Evolutionary conservation across 805 yeast species (phyloP).

Genomic region (Lipomyces yamanashiensis): DNA sequence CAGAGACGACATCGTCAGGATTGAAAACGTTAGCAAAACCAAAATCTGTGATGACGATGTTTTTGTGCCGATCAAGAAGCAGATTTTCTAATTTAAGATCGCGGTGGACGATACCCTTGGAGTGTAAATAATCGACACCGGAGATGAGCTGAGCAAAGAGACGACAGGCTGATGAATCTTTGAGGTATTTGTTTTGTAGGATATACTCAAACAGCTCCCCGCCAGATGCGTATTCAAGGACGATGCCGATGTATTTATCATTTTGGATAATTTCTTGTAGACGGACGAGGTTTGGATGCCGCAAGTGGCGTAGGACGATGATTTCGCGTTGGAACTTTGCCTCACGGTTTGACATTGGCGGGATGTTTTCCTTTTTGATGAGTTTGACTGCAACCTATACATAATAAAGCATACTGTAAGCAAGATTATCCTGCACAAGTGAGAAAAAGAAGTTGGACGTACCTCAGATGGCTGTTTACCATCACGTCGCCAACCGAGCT

Average conservation of each 20-base stretch:
- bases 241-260: constrained; percentile 95
- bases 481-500: constrained; percentile 91
- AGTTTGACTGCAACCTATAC: constrained; percentile 91
- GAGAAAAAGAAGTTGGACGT: background rate
- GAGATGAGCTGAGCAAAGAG: constrained; percentile 90
- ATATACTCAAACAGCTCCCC: constrained; percentile 96
- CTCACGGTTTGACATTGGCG: constrained; percentile 83
- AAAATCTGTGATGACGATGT: constrained; percentile 85
- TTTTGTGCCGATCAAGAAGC: constrained; percentile 80
- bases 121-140: constrained; percentile 89
- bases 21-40: constrained; percentile 90
- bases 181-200: constrained; percentile 79
- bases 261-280: constrained; percentile 91
- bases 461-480: constrained; percentile 56
- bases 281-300: constrained; percentile 92
- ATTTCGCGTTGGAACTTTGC: constrained; percentile 91
- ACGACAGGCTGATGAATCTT: constrained; percentile 83
- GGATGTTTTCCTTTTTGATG: constrained; percentile 85
- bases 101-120: constrained; percentile 78
- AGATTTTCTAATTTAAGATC: constrained; percentile 78
- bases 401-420: background rate
- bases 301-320: constrained; percentile 76
- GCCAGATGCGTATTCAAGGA: constrained; percentile 94
- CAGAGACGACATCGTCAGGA: constrained; percentile 30
- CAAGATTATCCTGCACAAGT: background rate